Evolutionary conservation across 495 filamentous ascomycete species (phyloP), one percentile per base, ranked within the genome.

Genomic region (Penicillium dipodomyicola): DNA sequence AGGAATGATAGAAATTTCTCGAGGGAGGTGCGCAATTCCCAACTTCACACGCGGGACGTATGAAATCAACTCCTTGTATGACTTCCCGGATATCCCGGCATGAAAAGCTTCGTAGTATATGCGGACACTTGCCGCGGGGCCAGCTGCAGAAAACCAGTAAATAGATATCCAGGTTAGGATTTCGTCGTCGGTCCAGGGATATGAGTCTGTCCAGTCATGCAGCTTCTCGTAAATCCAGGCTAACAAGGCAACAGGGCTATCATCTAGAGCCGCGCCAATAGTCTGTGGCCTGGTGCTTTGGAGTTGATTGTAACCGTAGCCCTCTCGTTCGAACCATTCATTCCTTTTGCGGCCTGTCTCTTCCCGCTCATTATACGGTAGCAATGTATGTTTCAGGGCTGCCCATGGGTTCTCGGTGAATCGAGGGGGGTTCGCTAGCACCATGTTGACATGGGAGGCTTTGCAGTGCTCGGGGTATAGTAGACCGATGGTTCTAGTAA

Each of bases 191-290:
- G 78, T 85, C 87, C 87, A 89, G 8, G 80, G 76, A 59, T 87
- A 87, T 1, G 57, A 65, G 59, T 90, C 86, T 1, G 81, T 82
- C 84, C 87, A 87, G 55, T 84, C 80, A 63, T 85, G 81, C 27
- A 89, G 75, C 59, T 89, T 90, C 65, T 89, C 87, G 49, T 83
- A 81, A 42, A 90, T 82, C 85, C 85, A 89, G 0, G 84, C 77
- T 17, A 89, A 67, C 40, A 84, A 69, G 9, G 75, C 85, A 11
- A 87, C 76, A 1, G 87, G 87, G 19, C 78, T 83, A 62, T 87
- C 84, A 4, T 72, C 68, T 0, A 88, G 73, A 0, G 69, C 76
- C 35, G 80, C 81, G 12, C 80, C 79, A 1, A 89, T 65, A 0
- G 86, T 89, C 55, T 85, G 79, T 2, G 87, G 87, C 58, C 84